phyloP scores from a whole-genome alignment of 192 early-diverging fungal species.

The Haplosporangium gracile region DNA sequence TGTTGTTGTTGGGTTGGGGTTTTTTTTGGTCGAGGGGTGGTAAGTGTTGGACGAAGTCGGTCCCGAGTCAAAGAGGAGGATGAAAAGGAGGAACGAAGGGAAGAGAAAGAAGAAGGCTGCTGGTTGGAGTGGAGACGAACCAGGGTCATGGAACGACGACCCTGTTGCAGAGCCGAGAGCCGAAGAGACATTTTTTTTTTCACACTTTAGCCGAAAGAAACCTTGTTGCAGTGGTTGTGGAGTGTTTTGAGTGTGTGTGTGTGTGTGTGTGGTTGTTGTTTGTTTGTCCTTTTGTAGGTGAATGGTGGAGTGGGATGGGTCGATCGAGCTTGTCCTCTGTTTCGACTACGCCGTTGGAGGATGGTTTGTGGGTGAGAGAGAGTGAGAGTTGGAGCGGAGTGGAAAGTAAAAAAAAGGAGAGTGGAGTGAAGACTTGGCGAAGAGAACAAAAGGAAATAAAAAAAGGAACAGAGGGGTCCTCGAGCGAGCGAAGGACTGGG shows the following conservation, averaged over 20 bases:
- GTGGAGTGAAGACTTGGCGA: not conserved
- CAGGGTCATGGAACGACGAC: not conserved
- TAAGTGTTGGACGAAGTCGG: conserved; percentile 27
- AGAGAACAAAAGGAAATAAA: conserved; percentile 3
- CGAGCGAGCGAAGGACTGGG: not conserved
- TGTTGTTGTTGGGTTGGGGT: not conserved
- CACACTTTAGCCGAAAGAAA: conserved; percentile 6
- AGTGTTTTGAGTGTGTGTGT: not conserved
- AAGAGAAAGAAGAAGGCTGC: not conserved
- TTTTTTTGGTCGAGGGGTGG: conserved; percentile 16
- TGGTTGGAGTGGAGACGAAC: not conserved
- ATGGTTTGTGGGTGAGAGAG: not conserved
- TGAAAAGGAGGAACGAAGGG: conserved; percentile 21
- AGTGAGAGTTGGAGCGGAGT: not conserved
- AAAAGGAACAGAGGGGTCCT: not conserved
- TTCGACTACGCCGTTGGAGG: not conserved
- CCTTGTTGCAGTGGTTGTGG: not conserved
- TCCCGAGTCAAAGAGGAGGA: conserved; percentile 3
- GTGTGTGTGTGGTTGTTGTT: not conserved
- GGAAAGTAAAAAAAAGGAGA: not conserved
- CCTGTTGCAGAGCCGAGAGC: conserved; percentile 36
- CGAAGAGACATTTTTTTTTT: conserved; percentile 29
- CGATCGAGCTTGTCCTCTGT: not conserved
- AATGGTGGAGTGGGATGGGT: not conserved
- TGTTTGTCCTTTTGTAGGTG: not conserved